Base-by-base conservation (phyloP, 2,329 filamentous ascomycete genomes). In the Ceratocystis huliohia region DNA sequence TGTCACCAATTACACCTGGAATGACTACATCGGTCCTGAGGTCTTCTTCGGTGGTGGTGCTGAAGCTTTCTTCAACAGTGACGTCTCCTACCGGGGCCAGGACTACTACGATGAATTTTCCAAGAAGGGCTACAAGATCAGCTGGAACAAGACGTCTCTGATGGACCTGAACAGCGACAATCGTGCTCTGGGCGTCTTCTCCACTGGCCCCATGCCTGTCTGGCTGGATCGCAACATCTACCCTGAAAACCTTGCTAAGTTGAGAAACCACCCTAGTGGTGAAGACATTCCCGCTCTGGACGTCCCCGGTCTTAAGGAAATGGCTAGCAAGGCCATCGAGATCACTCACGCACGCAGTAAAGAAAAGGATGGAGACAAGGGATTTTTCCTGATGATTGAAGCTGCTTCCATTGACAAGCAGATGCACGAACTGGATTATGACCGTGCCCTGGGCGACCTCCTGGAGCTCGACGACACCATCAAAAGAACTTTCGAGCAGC, bases 191-290 rank as follows among this genome's bases (percentile, higher is more conserved):
- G 90, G 90, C 44, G 85, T 95, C 72, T 95, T 94, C 78, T 86
- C 84, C 72, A 81, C 82, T 68, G 82, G 81, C 69, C 88, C 89
- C 76, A 82, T 95, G 73, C 88, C 88, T 53, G 89, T 90, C 72
- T 95, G 90, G 89, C 81, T 95, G 10, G 90, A 95, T 77, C 86
- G 90, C 70, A 92, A 94, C 71, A 80, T 95, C 70, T 94, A 89
- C 79, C 83, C 78, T 8, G 78, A 85, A 28, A 91, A 93, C 76
- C 78, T 93, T 28, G 78, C 80, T 70, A 79, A 75, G 59, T 80
- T 87, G 69, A 81, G 82, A 67, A 89, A 92, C 74, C 81, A 87
- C 71, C 89, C 90, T 0, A 79, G 82, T 10, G 89, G 89, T 63
- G 81, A 81, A 69, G 79, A 81, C 53, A 78, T 77, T 17, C 78